These are phyloP conservation scores for Ambrosiella xylebori DNA, from an alignment of 2,329 filamentous ascomycete species.

Conservation along the genomic window DNA sequence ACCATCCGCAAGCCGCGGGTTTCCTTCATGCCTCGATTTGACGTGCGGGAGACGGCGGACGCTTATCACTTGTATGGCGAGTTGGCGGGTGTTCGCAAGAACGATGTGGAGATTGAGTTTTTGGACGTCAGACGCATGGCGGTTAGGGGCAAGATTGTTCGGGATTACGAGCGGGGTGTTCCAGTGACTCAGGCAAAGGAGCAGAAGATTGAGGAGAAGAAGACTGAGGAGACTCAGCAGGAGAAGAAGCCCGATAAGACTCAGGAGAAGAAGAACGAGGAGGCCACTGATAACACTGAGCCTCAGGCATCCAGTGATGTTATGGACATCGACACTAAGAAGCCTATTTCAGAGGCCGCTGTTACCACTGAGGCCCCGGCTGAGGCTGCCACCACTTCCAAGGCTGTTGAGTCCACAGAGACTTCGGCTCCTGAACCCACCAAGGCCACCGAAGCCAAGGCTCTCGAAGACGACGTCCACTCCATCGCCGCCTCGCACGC, in stretches of 20 bases:
- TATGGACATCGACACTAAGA: constrained; percentile 15
- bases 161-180: constrained; percentile 31
- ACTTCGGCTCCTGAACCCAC: constrained; percentile 16
- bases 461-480: constrained; percentile 27
- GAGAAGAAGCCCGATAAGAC: constrained; percentile 20
- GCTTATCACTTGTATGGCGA: constrained; percentile 66
- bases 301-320: neutral
- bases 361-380: constrained; percentile 21
- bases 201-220: neutral
- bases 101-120: constrained; percentile 63
- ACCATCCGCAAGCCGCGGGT: constrained; percentile 18
- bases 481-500: constrained; percentile 43
- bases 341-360: constrained; percentile 33
- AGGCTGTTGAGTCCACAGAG: neutral
- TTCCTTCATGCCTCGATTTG: constrained; percentile 60
- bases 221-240: no score
- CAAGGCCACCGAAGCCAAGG: constrained; percentile 17
- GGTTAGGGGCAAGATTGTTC: constrained; percentile 53
- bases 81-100: constrained; percentile 57
- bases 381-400: constrained; percentile 22
- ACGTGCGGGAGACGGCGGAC: constrained; percentile 52
- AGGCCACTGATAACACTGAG: constrained; percentile 21
- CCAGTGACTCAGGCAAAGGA: constrained; percentile 20
- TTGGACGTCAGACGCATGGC: constrained; percentile 56
- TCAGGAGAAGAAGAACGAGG: no score